Conservation (phyloP, 2,329 filamentous ascomycete species). For the Pseudogymnoascus sp. region DNA sequence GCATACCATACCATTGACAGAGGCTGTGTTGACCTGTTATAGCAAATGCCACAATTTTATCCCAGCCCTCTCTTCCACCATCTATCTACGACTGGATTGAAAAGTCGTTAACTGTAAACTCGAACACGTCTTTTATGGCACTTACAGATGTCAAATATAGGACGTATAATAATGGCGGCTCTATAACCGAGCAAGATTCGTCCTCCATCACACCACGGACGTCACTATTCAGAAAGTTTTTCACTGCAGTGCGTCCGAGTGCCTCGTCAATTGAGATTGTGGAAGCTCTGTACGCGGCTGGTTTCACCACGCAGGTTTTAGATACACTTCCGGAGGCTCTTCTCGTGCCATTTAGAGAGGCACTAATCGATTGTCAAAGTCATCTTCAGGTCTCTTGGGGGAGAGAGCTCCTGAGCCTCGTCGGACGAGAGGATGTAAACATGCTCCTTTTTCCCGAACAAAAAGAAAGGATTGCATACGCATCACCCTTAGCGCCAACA, state of each 20-base stretch:
- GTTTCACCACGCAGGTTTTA: slow-evolving; percentile 57
- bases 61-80: slow-evolving; percentile 46
- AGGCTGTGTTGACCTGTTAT: slow-evolving; percentile 6
- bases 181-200: not conserved
- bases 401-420: slow-evolving; percentile 59
- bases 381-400: slow-evolving; percentile 72
- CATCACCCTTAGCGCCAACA: slow-evolving; percentile 39
- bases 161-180: not conserved
- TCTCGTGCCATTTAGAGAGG: slow-evolving; percentile 71
- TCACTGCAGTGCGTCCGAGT: slow-evolving; percentile 45
- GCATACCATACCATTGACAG: not conserved
- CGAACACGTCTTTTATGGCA: slow-evolving; percentile 37
- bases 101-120: slow-evolving; percentile 28
- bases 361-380: slow-evolving; percentile 75
- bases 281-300: slow-evolving; percentile 62
- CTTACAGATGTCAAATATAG: slow-evolving; percentile 36
- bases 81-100: slow-evolving; percentile 50
- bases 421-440: slow-evolving; percentile 74
- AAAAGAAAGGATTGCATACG: slow-evolving; percentile 29
- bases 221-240: slow-evolving; percentile 59
- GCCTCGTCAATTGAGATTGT: slow-evolving; percentile 55
- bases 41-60: slow-evolving; percentile 25
- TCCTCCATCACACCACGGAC: slow-evolving; percentile 50
- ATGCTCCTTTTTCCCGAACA: slow-evolving; percentile 48
- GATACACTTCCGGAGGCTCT: slow-evolving; percentile 81